Conservation (phyloP, 192 early-diverging fungal species). For the Thamnidium elegans region DNA sequence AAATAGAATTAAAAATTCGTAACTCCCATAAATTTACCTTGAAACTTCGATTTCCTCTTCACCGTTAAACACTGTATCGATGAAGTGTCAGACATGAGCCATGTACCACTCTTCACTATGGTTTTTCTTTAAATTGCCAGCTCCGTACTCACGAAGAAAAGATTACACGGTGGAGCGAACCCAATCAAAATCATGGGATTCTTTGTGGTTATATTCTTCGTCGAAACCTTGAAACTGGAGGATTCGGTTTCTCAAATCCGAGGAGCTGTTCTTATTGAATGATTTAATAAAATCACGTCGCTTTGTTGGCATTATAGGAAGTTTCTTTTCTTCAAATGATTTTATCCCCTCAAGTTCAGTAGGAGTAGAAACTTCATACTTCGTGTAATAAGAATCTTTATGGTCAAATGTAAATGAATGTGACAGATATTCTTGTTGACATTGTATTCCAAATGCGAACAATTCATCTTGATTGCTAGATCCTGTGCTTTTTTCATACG, state of each 20-base stretch:
- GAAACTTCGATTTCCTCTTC: neutral
- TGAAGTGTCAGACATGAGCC: neutral
- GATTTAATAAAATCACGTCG: neutral
- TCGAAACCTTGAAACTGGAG: neutral
- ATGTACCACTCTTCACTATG: neutral
- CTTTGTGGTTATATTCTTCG: conserved; percentile 3
- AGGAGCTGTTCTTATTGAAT: neutral
- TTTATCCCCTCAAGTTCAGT: too few relatives aligned
- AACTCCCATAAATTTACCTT: neutral
- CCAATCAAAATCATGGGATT: conserved; percentile 3
- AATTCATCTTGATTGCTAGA: neutral
- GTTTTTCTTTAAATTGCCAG: neutral
- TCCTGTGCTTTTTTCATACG: neutral
- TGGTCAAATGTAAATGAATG: too few relatives aligned
- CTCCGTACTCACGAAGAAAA: conserved; percentile 5
- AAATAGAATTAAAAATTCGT: neutral
- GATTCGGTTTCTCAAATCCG: neutral
- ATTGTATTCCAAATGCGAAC: neutral
- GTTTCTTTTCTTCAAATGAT: too few relatives aligned
- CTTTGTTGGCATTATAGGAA: too few relatives aligned
- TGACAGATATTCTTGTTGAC: neutral
- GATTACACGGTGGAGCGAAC: neutral
- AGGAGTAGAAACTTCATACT: neutral
- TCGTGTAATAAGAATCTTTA: neutral
- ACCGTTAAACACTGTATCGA: conserved; percentile 7